phyloP scores from a whole-genome alignment of 768 basidiomycete genomes.

The Russula olivacea region DNA sequence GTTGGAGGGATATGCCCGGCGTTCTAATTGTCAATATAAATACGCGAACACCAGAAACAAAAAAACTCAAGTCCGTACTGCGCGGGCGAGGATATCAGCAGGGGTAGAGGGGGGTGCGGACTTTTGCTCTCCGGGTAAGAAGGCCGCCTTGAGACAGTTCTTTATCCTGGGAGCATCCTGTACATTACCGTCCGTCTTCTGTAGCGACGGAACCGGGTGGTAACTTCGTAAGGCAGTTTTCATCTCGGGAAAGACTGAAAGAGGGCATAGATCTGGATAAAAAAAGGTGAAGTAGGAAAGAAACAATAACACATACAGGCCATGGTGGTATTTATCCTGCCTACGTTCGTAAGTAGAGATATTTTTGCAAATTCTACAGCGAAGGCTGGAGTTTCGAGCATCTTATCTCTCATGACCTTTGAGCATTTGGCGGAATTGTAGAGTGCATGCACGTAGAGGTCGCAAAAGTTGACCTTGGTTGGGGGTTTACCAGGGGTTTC shows the following conservation, averaged over 20 bases:
- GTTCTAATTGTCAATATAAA: conserved; percentile 36
- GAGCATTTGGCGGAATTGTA: conserved; percentile 80
- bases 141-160: conserved; percentile 78
- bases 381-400: conserved; percentile 75
- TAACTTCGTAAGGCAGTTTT: conserved; percentile 85
- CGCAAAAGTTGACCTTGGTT: conserved; percentile 63
- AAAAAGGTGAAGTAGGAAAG: conserved; percentile 5
- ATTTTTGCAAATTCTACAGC: conserved; percentile 78
- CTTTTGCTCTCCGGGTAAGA: conserved; percentile 64
- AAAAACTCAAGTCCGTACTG: conserved; percentile 40
- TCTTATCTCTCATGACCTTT: conserved; percentile 83
- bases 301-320: conserved; percentile 50
- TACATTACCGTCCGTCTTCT: conserved; percentile 81
- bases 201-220: conserved; percentile 84
- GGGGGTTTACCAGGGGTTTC: conserved; percentile 43
- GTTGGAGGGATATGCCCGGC: conserved; percentile 67
- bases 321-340: conserved; percentile 89
- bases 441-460: conserved; percentile 78
- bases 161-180: conserved; percentile 92
- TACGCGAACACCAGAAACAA: conserved; percentile 6
- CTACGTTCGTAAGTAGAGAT: conserved; percentile 80
- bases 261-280: conserved; percentile 17
- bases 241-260: conserved; percentile 86
- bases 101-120: conserved; percentile 64
- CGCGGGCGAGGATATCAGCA: conserved; percentile 62